Conservation (phyloP, 208 protist genomes). For the Leishmania guyanensis region DNA sequence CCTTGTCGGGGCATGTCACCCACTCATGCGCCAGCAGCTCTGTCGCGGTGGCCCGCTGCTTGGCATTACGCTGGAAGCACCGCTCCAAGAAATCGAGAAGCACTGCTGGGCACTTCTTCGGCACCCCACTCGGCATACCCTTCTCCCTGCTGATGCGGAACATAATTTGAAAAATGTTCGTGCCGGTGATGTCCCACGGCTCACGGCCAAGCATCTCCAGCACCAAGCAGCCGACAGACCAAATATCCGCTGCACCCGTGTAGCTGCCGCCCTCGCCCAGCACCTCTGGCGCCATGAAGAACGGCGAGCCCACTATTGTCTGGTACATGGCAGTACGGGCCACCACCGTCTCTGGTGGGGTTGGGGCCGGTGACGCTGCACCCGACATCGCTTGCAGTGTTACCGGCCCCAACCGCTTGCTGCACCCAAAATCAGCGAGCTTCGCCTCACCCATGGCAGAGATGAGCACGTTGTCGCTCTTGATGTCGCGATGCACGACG, state of each 20-base stretch:
- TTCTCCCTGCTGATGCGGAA: conserved; percentile 73
- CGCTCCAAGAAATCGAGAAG: conserved; percentile 68
- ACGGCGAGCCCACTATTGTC: conserved; percentile 82
- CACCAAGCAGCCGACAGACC: conserved; percentile 88
- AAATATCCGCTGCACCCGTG: conserved; percentile 79
- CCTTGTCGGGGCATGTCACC: conserved; percentile 73
- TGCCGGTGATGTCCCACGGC: conserved; percentile 61
- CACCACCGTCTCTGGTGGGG: not conserved
- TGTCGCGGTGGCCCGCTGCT: conserved; percentile 58
- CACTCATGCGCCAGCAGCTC: conserved; percentile 77
- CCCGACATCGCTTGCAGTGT: conserved; percentile 17
- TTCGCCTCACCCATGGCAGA: conserved; percentile 88
- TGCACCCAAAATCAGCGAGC: conserved; percentile 95
- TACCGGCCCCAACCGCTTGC: conserved; percentile 77
- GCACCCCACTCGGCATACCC: conserved; percentile 77
- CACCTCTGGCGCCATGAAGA: conserved; percentile 93
- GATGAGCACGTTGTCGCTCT: conserved; percentile 93
- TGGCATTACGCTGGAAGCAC: conserved; percentile 73
- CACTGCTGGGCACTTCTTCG: conserved; percentile 50
- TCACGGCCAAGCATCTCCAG: conserved; percentile 85
- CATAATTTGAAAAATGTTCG: conserved; percentile 83
- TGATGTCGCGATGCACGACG: conserved; percentile 91
- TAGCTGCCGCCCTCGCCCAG: conserved; percentile 68
- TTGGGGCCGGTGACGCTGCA: not conserved
- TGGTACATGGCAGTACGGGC: conserved; percentile 53